Evolutionary conservation across 306 rosid genomes (phyloP).

Genomic region (Calophaca sinica): DNA sequence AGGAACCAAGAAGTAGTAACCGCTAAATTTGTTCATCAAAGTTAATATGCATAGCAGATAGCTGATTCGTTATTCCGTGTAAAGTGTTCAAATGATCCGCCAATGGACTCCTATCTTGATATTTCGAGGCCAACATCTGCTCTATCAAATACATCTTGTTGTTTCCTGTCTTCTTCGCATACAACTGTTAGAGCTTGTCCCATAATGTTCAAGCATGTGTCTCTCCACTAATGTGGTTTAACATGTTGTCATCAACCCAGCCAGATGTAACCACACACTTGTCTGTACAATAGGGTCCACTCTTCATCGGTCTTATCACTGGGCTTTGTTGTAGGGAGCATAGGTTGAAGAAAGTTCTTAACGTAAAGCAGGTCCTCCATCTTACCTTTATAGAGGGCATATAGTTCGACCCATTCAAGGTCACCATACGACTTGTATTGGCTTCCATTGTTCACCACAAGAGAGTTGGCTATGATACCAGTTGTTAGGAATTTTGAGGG

Average conservation of each 20-base stretch:
- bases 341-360: background rate
- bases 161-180: background rate
- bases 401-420: background rate
- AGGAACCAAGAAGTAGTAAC: too few species aligned
- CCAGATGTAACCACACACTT: background rate
- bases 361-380: background rate
- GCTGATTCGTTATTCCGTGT: background rate
- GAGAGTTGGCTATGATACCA: too few species aligned
- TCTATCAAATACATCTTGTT: background rate
- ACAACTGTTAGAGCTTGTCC: background rate
- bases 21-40: too few species aligned
- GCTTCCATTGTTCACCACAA: too few species aligned
- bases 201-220: background rate
- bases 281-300: background rate
- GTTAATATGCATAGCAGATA: background rate
- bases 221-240: background rate
- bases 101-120: background rate
- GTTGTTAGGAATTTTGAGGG: too few species aligned
- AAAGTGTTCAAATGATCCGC: background rate
- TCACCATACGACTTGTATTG: too few species aligned
- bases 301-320: background rate
- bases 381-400: background rate
- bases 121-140: background rate
- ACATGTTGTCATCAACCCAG: background rate
- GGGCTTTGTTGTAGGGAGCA: background rate